Conservation (phyloP, 805 yeast species). For the Starmerella stellata region DNA sequence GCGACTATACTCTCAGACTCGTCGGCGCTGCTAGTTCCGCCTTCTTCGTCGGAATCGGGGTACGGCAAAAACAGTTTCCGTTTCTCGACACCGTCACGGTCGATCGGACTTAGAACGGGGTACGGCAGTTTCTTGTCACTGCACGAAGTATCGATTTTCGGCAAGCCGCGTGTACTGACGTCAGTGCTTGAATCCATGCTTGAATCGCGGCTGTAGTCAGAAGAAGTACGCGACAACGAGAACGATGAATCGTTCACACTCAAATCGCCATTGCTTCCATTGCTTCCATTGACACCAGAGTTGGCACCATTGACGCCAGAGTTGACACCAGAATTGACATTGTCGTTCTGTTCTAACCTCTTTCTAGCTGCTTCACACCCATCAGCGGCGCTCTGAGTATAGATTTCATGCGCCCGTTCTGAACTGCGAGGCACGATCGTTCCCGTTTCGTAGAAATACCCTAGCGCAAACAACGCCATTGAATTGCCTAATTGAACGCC, state of each 20-base stretch:
- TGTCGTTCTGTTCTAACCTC: constrained; percentile 13
- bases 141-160: neutral
- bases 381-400: constrained; percentile 34
- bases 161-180: no score
- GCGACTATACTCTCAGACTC: no score
- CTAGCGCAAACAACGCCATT: constrained; percentile 52
- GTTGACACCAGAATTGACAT: neutral
- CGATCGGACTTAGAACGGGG: neutral
- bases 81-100: neutral
- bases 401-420: constrained; percentile 33
- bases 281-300: no score
- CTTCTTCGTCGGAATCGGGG: neutral
- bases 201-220: no score
- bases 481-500: constrained; percentile 45
- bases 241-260: no score
- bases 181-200: no score
- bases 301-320: no score
- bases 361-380: constrained; percentile 27
- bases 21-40: no score
- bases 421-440: constrained; percentile 33
- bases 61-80: neutral
- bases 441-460: constrained; percentile 49
- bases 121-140: neutral
- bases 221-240: no score
- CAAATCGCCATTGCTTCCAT: no score